phyloP scores from a whole-genome alignment of 2,329 filamentous ascomycete species.

The Penicillium sp. region DNA sequence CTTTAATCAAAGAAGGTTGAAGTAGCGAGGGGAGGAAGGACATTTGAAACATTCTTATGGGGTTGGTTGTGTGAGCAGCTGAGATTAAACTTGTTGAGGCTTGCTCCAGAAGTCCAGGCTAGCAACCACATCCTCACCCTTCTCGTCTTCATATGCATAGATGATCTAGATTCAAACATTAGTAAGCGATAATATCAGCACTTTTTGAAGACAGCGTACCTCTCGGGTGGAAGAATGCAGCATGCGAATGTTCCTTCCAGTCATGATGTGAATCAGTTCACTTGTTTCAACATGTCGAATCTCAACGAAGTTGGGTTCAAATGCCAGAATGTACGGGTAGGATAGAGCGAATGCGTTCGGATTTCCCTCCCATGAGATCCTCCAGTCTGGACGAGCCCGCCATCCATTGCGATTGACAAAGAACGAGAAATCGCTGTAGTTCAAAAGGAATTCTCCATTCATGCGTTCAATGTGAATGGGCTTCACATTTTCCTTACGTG shows the following conservation, averaged over 20 bases:
- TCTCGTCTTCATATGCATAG: slow-evolving; percentile 95
- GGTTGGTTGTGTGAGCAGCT: background rate
- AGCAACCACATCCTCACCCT: slow-evolving; percentile 88
- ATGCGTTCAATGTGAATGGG: slow-evolving; percentile 97
- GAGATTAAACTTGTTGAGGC: slow-evolving; percentile 25
- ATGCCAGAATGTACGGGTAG: slow-evolving; percentile 94
- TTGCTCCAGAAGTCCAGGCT: slow-evolving; percentile 95
- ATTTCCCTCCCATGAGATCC: slow-evolving; percentile 94
- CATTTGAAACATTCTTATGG: background rate
- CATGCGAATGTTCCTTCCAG: slow-evolving; percentile 95
- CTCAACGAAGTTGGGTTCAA: slow-evolving; percentile 97
- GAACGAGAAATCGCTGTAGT: slow-evolving; percentile 98
- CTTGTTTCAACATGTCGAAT: slow-evolving; percentile 93
- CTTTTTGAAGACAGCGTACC: slow-evolving; percentile 55
- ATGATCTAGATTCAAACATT: slow-evolving; percentile 66
- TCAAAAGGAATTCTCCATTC: slow-evolving; percentile 94
- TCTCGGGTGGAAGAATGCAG: slow-evolving; percentile 95
- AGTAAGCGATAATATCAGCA: slow-evolving; percentile 15
- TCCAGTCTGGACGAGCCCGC: slow-evolving; percentile 94
- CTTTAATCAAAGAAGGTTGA: background rate
- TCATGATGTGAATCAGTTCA: slow-evolving; percentile 88
- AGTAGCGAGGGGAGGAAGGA: background rate
- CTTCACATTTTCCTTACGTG: slow-evolving; percentile 86
- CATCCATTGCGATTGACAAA: slow-evolving; percentile 99
- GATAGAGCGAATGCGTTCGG: slow-evolving; percentile 91